Base-by-base conservation (phyloP, 2,329 filamentous ascomycete species). In the Macrophomina tecta region DNA sequence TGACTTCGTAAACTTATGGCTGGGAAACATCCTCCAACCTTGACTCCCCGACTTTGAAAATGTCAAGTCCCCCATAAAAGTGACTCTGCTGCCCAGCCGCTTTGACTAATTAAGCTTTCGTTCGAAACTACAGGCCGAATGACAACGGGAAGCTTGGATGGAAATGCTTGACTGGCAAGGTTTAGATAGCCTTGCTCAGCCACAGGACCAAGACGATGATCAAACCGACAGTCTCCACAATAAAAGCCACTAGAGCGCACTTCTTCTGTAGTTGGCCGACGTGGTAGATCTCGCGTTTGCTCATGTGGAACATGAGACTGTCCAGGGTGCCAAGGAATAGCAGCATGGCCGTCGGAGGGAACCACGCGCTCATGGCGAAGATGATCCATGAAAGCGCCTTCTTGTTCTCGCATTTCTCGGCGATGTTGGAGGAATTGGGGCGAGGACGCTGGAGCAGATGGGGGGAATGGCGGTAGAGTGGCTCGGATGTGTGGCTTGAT, bases 271-370 rank as follows among this genome's bases (percentile, higher is more conserved):
- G 18, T 1, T 56, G 42, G 30, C 42, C 52, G 9, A 65, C 52
- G 51, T 40, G 40, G 14, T 49, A 14, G 6, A 65, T 38, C 51
- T 65, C 63, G 12, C 40, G 30, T 12, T 42, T 18, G 6, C 51
- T 58, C n/a, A 65, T 38, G 30, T 65, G 53, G 42, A 56, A 56
- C 53, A 60, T 66, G 34, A 66, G n/a, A 42, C 32, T 14, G 45
- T 66, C 53, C n/a, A 66, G 34, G 5, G 28, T 16, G 5, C 64
- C 64, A 2, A 60, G 14, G 53, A 60, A 66, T 7, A 66, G 6
- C 8, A 61, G 53, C 14, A 66, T 16, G 28, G 53, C 53, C 7
- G 23, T 34, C 14, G 64, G 64, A 9, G 42, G 53, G n/a, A 66
- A 66, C 53, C 53, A 60, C 12, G 45, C 53, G 14, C 53, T 51